Base-by-base conservation (phyloP, 768 basidiomycete genomes). In the Mycena floridula region DNA sequence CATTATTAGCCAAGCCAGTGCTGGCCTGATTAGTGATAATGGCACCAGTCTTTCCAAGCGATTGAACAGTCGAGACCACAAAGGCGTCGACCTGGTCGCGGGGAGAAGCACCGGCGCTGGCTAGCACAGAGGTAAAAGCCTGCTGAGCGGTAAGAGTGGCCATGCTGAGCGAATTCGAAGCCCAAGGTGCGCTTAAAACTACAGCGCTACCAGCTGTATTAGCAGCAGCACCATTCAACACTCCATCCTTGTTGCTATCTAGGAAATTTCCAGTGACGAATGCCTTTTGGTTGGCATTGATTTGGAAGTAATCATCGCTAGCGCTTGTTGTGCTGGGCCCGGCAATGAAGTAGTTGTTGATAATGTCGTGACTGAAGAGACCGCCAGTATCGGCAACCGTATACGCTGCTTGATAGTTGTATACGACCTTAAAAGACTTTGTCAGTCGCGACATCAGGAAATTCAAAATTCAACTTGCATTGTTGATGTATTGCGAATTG, bases 341-440 rank as follows among this genome's bases (percentile, higher is more conserved):
- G 4, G 54, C 46, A 42, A 56, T 56, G 42, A 56, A 56, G 44
- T 56, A 56, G 46, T 56, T 56, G 42, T 45, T 47, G 28, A 56
- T 49, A 7, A 56, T 43, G 40, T 56, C 54, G 37, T 56, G 54
- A 24, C 47, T 49, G 43, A 56, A 56, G 22, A 45, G 16, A 6
- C 54, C 54, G 1, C 50, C 49, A 18, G 54, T 56, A 23, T 56
- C 23, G 16, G 54, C 54, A 23, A 56, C 52, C 2, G 54, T 55
- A 47, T 53, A 55, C 7, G 49, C 54, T 11, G 52, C 52, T 45
- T 56, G 50, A 41, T 56, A 56, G 43, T 56, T 56, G 32, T 56
- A 56, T 1, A 53, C 46, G 7, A 55, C 47, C 54, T 55, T 24
- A 9, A 44, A 24, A 20, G 23, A 40, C 5, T 5, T 25, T 12